Percentiles rank a stretch among this genome's conserved stretches.
phyloP scores from a whole-genome alignment of 1,284 basidiomycete genomes.

The Puccinia coronata region DNA sequence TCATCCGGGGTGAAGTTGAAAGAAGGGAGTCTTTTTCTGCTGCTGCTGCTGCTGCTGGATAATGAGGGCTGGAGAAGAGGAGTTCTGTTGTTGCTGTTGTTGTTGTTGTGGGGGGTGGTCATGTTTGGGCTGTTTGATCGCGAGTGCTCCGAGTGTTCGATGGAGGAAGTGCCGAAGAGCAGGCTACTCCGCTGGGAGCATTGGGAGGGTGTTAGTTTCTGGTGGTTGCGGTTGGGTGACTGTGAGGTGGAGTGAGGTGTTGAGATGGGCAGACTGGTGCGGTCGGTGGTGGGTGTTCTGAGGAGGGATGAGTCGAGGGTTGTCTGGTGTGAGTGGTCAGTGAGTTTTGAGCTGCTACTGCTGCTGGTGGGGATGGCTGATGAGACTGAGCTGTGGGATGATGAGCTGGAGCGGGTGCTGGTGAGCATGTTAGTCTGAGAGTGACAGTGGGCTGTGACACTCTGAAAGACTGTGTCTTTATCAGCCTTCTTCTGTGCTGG shows the following conservation, averaged over 20 bases:
- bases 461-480: too few species aligned
- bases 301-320: not conserved
- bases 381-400: not conserved
- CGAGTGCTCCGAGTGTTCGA: not conserved
- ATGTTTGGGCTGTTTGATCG: not conserved
- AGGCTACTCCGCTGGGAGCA: not conserved
- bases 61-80: not conserved
- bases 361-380: not conserved
- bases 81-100: not conserved
- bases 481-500: too few species aligned
- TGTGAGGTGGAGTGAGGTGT: not conserved
- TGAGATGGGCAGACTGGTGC: not conserved
- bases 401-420: not conserved
- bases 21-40: constrained; percentile 24
- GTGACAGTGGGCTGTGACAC: too few species aligned
- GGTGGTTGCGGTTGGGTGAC: not conserved
- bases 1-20: constrained; percentile 37
- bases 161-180: not conserved
- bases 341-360: not conserved
- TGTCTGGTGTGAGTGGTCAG: not conserved
- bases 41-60: too few species aligned
- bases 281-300: constrained; percentile 5
- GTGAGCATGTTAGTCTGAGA: constrained; percentile 1
- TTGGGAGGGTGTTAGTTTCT: not conserved
- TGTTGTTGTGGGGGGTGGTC: not conserved